These are phyloP conservation scores for Naematelia aurantialba DNA, from an alignment of 768 basidiomycete species.

Conservation along the genomic window DNA sequence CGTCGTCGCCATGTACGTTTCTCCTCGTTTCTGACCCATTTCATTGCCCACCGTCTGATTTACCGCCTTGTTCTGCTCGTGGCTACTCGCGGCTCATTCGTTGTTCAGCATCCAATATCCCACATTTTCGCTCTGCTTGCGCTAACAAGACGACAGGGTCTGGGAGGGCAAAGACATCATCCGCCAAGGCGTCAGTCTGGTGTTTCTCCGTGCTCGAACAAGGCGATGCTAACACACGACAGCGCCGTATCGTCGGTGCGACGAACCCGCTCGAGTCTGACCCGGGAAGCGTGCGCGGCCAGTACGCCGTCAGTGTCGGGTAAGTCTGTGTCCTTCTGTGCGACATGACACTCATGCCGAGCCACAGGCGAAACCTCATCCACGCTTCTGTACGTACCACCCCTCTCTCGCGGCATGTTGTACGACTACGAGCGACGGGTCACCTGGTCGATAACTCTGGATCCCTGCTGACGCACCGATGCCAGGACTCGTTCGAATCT, in stretches of 20 bases:
- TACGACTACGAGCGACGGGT: no score
- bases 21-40: not conserved
- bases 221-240: not conserved
- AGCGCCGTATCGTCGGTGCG: constrained; percentile 46
- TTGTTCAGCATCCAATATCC: no score
- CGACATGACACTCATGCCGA: constrained; percentile 4
- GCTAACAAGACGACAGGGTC: constrained; percentile 33
- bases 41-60: not conserved
- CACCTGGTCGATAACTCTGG: no score
- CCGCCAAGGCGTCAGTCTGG: constrained; percentile 38
- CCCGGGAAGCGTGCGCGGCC: constrained; percentile 41
- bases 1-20: constrained; percentile 44
- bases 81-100: not conserved
- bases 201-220: not conserved
- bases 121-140: no score
- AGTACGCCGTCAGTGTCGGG: constrained; percentile 46
- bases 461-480: no score
- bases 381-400: constrained; percentile 34
- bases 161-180: constrained; percentile 48
- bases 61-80: not conserved
- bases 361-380: constrained; percentile 38
- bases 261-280: constrained; percentile 46
- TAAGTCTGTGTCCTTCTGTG: constrained; percentile 8
- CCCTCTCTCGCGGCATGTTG: not conserved
- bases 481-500: constrained; percentile 45